Percentiles rank a stretch among this genome's conserved stretches.
Conservation (phyloP, 2,329 filamentous ascomycete genomes). For the Chaetomium olivaceum region DNA sequence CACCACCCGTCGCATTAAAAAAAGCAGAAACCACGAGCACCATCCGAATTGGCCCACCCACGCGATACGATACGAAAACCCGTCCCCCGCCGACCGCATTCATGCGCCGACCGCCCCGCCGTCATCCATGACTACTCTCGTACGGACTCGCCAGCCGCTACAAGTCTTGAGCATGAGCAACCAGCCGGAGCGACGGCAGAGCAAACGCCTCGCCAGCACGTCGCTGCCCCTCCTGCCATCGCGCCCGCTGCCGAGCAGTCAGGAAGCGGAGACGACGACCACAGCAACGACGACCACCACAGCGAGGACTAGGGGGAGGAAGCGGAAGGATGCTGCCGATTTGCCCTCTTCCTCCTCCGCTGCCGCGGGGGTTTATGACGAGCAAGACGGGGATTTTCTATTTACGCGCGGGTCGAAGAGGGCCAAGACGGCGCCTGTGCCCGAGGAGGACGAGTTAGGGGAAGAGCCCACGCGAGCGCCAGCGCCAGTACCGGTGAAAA, state of each 20-base stretch:
- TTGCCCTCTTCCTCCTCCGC: not conserved
- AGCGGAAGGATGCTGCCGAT: slow-evolving; percentile 30
- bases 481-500: slow-evolving; percentile 43
- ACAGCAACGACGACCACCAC: slow-evolving; percentile 1
- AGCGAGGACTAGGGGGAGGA: slow-evolving; percentile 8
- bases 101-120: slow-evolving; percentile 40
- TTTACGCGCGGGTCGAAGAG: slow-evolving; percentile 70
- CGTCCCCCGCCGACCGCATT: slow-evolving; percentile 19
- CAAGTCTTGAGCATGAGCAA: slow-evolving; percentile 70
- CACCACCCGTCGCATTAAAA: not conserved
- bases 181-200: slow-evolving; percentile 60
- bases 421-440: slow-evolving; percentile 53
- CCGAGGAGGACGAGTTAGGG: slow-evolving; percentile 40
- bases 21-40: slow-evolving; percentile 1
- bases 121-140: slow-evolving; percentile 69
- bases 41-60: slow-evolving; percentile 1
- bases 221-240: slow-evolving; percentile 36
- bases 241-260: slow-evolving; percentile 30
- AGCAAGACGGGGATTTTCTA: slow-evolving; percentile 75
- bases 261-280: slow-evolving; percentile 3
- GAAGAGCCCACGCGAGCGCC: slow-evolving; percentile 41
- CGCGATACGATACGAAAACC: not conserved
- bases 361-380: slow-evolving; percentile 57
- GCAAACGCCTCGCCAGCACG: slow-evolving; percentile 66
- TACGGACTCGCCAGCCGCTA: slow-evolving; percentile 64